phyloP scores from a whole-genome alignment of 331 rosid genomes.

The Malus hybrid region DNA sequence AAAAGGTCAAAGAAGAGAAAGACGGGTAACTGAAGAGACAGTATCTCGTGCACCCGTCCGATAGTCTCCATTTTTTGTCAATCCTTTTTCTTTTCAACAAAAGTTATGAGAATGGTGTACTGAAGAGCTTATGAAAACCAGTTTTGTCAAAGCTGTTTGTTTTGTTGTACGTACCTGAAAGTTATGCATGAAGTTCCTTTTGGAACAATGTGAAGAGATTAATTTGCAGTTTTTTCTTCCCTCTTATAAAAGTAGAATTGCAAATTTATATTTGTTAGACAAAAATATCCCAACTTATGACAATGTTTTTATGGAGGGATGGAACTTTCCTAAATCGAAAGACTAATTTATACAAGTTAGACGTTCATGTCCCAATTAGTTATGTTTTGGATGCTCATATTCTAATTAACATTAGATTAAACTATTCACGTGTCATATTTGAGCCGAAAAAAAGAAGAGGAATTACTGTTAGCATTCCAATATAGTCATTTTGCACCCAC shows the following conservation, averaged over 20 bases:
- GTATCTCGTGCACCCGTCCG: not conserved
- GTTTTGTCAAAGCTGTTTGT: not conserved
- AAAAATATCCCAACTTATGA: no score
- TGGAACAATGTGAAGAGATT: not conserved
- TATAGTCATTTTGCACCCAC: no score
- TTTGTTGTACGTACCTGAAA: not conserved
- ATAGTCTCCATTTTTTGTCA: not conserved
- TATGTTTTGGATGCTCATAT: no score
- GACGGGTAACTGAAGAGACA: not conserved
- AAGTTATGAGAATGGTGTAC: not conserved
- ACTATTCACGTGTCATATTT: no score
- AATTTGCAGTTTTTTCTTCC: not conserved
- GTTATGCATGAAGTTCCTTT: not conserved
- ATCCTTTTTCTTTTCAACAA: not conserved
- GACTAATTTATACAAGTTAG: no score
- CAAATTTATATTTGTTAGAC: not conserved
- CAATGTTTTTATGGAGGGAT: not conserved
- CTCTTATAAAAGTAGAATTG: not conserved
- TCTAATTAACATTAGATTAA: no score
- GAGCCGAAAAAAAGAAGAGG: no score
- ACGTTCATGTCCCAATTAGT: no score
- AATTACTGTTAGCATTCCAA: no score
- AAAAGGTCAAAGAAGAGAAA: conserved; percentile 34
- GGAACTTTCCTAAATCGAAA: no score
- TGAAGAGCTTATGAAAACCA: not conserved